Conservation (phyloP, 768 basidiomycete species). For the Solioccasus polychromus region DNA sequence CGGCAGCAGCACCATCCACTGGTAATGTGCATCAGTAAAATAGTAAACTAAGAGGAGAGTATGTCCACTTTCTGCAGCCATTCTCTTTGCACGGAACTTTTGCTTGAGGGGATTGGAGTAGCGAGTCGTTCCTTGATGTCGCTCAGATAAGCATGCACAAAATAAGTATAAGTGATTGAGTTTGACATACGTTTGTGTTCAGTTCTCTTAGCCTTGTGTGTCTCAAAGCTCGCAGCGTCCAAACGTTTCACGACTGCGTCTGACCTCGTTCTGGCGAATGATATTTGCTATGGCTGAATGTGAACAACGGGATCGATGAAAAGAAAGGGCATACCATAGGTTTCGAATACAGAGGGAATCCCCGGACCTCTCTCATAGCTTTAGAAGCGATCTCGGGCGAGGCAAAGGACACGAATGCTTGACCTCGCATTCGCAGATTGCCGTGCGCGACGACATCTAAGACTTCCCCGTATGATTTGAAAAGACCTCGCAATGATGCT, state of each 20-base stretch:
- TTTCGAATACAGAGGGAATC: slow-evolving; percentile 94
- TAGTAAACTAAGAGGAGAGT: slow-evolving; percentile 2
- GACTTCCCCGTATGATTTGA: slow-evolving; percentile 91
- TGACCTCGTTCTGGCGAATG: slow-evolving; percentile 84
- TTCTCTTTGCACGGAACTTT: slow-evolving; percentile 77
- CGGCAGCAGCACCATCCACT: slow-evolving; percentile 70
- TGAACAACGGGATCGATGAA: neutral
- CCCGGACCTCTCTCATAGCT: slow-evolving; percentile 88
- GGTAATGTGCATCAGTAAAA: slow-evolving; percentile 5
- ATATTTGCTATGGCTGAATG: slow-evolving; percentile 73
- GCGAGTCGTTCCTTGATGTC: slow-evolving; percentile 63
- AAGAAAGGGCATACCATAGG: slow-evolving; percentile 69
- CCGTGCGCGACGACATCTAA: slow-evolving; percentile 93
- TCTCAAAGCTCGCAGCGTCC: slow-evolving; percentile 64
- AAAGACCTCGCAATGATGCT: slow-evolving; percentile 80
- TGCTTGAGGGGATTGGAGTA: slow-evolving; percentile 88
- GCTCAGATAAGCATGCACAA: neutral
- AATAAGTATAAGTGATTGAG: neutral
- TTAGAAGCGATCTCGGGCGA: slow-evolving; percentile 78
- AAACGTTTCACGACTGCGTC: slow-evolving; percentile 84
- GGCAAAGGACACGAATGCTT: slow-evolving; percentile 94
- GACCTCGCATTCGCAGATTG: slow-evolving; percentile 96
- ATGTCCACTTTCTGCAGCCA: slow-evolving; percentile 72
- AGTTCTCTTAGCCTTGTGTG: slow-evolving; percentile 68
- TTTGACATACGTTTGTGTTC: slow-evolving; percentile 78